Conservation (phyloP, 2,329 filamentous ascomycete species). For the Atkinsonella hypoxylon region DNA sequence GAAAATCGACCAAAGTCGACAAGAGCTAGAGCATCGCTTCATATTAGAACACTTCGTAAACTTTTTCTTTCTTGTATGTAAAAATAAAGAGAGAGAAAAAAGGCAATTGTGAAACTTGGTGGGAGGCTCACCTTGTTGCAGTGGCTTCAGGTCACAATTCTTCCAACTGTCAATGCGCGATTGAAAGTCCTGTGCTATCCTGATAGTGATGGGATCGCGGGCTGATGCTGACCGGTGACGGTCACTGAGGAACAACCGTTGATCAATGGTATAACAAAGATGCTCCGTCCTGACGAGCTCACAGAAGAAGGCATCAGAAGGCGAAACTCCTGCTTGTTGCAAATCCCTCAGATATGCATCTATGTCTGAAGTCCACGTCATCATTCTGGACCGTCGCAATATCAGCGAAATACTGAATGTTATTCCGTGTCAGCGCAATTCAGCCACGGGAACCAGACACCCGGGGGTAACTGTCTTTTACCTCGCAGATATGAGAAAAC, state of each 20-base stretch:
- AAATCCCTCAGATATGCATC: neutral
- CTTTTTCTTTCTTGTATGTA: no score
- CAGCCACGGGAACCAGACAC: neutral
- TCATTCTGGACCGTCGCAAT: neutral
- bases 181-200: neutral
- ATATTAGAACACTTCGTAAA: no score
- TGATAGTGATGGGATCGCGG: neutral
- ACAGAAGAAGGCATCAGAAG: slow-evolving; percentile 4
- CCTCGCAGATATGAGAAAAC: slow-evolving; percentile 4
- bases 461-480: no score
- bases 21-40: neutral
- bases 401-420: slow-evolving; percentile 1
- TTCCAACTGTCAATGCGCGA: neutral
- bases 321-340: neutral
- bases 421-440: neutral
- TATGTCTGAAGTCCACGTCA: slow-evolving; percentile 1
- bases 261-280: neutral
- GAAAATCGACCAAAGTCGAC: slow-evolving; percentile 2
- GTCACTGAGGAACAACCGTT: neutral
- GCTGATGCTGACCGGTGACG: neutral
- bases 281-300: slow-evolving; percentile 4
- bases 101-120: no score
- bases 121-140: slow-evolving; percentile 2
- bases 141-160: neutral
- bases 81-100: no score